phyloP scores from a whole-genome alignment of 2,329 filamentous ascomycete species.

The Pseudogymnoascus sp. region DNA sequence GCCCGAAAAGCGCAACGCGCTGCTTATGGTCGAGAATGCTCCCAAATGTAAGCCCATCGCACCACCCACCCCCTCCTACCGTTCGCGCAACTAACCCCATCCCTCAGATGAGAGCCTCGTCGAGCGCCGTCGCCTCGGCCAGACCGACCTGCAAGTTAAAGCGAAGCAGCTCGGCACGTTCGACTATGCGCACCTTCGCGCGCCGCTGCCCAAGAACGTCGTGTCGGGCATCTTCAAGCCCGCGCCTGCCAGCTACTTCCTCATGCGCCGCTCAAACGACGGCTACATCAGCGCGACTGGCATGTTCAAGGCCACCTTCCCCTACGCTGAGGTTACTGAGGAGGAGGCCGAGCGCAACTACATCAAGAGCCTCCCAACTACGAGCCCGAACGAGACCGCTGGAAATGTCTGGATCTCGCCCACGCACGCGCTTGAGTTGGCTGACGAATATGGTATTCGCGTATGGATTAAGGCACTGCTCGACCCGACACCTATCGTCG shows the following conservation, averaged over 20 bases:
- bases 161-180: conserved; percentile 70
- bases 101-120: conserved; percentile 43
- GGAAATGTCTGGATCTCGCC: conserved; percentile 96
- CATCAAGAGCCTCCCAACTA: conserved; percentile 73
- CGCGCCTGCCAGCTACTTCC: conserved; percentile 81
- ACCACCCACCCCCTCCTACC: background rate
- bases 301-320: conserved; percentile 89
- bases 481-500: conserved; percentile 70
- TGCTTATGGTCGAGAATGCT: conserved; percentile 8
- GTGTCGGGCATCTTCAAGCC: conserved; percentile 88
- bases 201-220: conserved; percentile 84
- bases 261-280: conserved; percentile 86
- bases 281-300: conserved; percentile 79
- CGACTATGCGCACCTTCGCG: conserved; percentile 92
- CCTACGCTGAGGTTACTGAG: conserved; percentile 63
- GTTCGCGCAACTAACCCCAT: background rate
- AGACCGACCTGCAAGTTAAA: conserved; percentile 78
- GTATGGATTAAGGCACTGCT: conserved; percentile 90
- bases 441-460: conserved; percentile 77
- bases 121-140: conserved; percentile 76
- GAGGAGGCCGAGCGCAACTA: conserved; percentile 71
- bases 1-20: conserved; percentile 8
- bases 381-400: conserved; percentile 84
- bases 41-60: conserved; percentile 10
- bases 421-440: conserved; percentile 67